Evolutionary conservation across 2,329 filamentous ascomycete genomes (phyloP), one percentile per base, ranked within the genome.

Genomic region (Fusarium newnesense): DNA sequence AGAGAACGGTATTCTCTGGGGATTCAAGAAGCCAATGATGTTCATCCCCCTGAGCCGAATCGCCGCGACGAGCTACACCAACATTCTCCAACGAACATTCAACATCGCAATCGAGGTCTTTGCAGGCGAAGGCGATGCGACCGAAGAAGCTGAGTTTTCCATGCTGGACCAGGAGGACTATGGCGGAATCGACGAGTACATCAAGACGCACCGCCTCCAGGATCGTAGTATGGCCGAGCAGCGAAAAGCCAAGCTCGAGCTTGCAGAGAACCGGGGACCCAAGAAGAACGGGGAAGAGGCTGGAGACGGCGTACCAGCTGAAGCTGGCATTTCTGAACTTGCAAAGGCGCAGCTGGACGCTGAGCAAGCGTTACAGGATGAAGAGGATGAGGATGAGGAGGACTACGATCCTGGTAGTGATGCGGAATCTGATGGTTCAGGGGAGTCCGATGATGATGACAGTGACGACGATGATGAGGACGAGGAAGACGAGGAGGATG

Each of bases 101-200:
- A 93, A 92, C 75, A 86, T 93, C 49, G 88, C 88, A 3, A 85
- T 92, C 2, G 90, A 92, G 76, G 84, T 91, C 9, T 88, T 88
- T 58, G 81, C 84, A 0, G 83, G 80, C 9, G 84, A 84, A 16
- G 84, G 82, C 21, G 86, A 86, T 43, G 80, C 79, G 18, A 88
- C 84, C 4, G 88, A 91, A 69, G 91, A 93, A 76, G 81, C 92
- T 28, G 91, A 93, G 78, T 93, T 93, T 71, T 85, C 85, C 42
- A 93, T 93, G 91, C 79, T 93, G 24, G 91, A 93, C 75, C 91
- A 93, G 80, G 89, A 90, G 72, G 90, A 93, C 77, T 92, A 91
- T 68, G 83, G 82, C 9, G 88, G 87, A 28, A 92, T 93, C 69
- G 89, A 92, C 75, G 86, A 88, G 70, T 93, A 91, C 75, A 85